Conservation (phyloP, 2,329 filamentous ascomycete genomes). For the Calonectria pseudoturangicola region DNA sequence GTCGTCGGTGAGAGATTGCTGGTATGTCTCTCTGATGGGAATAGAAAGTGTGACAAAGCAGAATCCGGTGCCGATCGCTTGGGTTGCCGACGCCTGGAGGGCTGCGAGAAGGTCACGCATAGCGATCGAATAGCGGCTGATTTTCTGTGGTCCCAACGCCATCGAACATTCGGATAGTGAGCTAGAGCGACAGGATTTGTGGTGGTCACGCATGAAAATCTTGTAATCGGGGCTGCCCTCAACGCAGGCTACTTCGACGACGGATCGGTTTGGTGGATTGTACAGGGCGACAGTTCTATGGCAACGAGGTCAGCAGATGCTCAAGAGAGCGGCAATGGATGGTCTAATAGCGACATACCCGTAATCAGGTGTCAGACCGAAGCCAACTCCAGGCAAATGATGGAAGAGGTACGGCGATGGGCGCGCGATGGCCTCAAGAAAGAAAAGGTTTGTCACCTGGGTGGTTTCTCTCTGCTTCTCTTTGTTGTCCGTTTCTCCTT, state of each 20-base stretch:
- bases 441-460: neutral
- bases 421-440: neutral
- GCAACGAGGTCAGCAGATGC: neutral
- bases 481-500: neutral
- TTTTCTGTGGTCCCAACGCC: no score
- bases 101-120: neutral
- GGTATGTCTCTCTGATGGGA: neutral
- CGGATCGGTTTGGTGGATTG: neutral
- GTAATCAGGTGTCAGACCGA: neutral
- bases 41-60: neutral
- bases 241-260: neutral
- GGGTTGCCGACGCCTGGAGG: neutral
- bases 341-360: neutral
- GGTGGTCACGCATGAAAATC: neutral
- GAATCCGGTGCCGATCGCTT: neutral
- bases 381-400: neutral
- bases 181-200: neutral
- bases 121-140: neutral
- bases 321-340: neutral
- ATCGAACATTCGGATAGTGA: neutral
- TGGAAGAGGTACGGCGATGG: neutral
- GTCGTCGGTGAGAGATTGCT: neutral
- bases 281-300: neutral
- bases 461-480: neutral
- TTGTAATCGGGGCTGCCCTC: neutral